These are phyloP conservation scores for Trichoderma koningiopsis DNA, from an alignment of 2,329 filamentous ascomycete genomes.

Conservation along the genomic window DNA sequence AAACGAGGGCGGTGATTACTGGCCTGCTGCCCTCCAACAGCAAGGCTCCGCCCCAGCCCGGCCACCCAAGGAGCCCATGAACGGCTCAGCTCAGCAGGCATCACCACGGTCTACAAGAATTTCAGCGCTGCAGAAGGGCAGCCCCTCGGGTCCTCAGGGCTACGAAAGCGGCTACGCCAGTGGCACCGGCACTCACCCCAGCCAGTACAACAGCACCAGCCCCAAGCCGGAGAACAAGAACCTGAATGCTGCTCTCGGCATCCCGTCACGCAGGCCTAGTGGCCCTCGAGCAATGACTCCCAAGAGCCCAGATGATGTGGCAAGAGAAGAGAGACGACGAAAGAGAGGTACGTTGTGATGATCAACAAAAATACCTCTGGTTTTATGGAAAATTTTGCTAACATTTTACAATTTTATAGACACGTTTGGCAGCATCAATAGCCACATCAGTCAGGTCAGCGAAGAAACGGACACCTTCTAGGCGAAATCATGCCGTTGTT, in stretches of 20 bases:
- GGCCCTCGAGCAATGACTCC: slow-evolving; percentile 65
- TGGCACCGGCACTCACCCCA: slow-evolving; percentile 49
- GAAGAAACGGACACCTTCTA: slow-evolving; percentile 44
- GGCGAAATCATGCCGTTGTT: slow-evolving; percentile 17
- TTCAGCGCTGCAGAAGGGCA: slow-evolving; percentile 55
- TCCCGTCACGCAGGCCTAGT: slow-evolving; percentile 57
- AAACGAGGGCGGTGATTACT: slow-evolving; percentile 48
- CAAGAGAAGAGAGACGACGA: slow-evolving; percentile 51
- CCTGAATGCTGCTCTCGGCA: slow-evolving; percentile 54
- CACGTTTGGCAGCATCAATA: slow-evolving; percentile 41
- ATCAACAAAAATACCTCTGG: neutral
- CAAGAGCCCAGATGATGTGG: slow-evolving; percentile 51
- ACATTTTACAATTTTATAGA: slow-evolving; percentile 30
- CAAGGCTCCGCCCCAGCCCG: slow-evolving; percentile 53
- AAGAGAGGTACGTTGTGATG: slow-evolving; percentile 57
- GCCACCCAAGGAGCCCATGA: slow-evolving; percentile 65
- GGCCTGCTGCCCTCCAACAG: slow-evolving; percentile 45
- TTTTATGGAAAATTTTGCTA: neutral
- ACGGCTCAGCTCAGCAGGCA: slow-evolving; percentile 43
- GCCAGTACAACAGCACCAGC: slow-evolving; percentile 57
- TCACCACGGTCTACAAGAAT: slow-evolving; percentile 52
- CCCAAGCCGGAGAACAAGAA: slow-evolving; percentile 61
- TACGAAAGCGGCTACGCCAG: slow-evolving; percentile 58
- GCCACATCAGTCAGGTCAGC: slow-evolving; percentile 25
- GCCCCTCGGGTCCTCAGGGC: slow-evolving; percentile 59